phyloP scores from a whole-genome alignment of 441 rosid genomes.

The Gossypium trilobum region DNA sequence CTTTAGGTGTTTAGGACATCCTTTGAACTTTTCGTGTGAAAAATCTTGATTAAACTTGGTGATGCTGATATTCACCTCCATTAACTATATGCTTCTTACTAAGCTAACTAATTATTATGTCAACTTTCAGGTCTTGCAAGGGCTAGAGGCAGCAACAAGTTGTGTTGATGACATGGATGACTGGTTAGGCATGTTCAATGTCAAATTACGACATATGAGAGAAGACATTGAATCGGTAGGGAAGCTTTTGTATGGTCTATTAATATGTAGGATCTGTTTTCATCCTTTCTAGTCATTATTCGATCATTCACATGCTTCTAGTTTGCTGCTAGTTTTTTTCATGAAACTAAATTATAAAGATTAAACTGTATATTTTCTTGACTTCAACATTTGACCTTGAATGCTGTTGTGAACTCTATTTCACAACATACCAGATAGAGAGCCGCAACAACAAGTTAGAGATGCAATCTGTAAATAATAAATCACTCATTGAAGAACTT shows the following conservation, averaged over 20 bases:
- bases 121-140: constrained; percentile 70
- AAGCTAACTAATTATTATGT: constrained; percentile 18
- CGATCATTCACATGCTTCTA: not conserved
- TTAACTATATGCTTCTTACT: not conserved
- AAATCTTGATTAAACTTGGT: not conserved
- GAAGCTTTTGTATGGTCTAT: constrained; percentile 1
- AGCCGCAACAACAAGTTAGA: constrained; percentile 91
- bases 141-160: constrained; percentile 87
- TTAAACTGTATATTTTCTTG: not conserved
- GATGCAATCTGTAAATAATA: constrained; percentile 91
- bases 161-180: constrained; percentile 98
- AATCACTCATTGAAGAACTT: constrained; percentile 83
- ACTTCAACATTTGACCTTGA: constrained; percentile 9
- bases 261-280: constrained; percentile 11
- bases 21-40: not conserved
- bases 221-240: constrained; percentile 95
- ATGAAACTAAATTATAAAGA: constrained; percentile 2
- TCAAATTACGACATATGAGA: constrained; percentile 98
- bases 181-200: constrained; percentile 94
- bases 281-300: constrained; percentile 2
- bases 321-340: not conserved
- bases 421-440: constrained; percentile 70
- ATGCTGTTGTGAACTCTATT: constrained; percentile 9
- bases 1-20: not conserved
- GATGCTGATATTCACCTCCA: not conserved